Base-by-base conservation (phyloP, 306 rosid genomes). In the Cicer judaicum region DNA sequence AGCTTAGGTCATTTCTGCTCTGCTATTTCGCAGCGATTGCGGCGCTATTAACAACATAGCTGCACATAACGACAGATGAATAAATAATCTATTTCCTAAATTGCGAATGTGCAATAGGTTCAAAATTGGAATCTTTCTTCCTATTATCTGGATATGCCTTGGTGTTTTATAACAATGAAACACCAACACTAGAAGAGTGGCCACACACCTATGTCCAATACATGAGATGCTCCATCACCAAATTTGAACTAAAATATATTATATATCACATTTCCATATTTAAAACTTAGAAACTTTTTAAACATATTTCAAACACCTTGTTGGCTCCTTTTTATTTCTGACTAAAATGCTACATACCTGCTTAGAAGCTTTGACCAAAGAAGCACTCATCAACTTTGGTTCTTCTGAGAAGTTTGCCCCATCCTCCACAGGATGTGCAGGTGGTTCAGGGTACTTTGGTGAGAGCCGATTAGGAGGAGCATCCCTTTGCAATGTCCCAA, bases 401-500 rank as follows among this genome's bases (percentile, higher is more conserved):
- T 93, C 91, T 46, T 91, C 93, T 4, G 91, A 68, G 62, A 88
- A 80, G 50, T 65, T 88, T 2, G 84, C 24, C 4, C 78, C 78
- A 10, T 93, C 97, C 42, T 89, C 97, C 11, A 87, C 67, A 10
- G 88, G 84, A 43, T 83, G 88, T 0, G 88, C 57, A 1, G 97
- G 93, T 41, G 96, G 96, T 67, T 93, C 98, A 1, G 96, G 97
- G 78, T 93, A 93, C 65, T 82, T 87, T 54, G 88, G 89, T 5
- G 93, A 85, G 62, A 93, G 87, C 8, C 87, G 79, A 62, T 87
- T 91, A n/a, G 96, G 91, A 74, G 97, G 92, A 52, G 97, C 97
- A 62, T 93, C 98, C 76, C 98, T 89, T 81, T 93, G 98, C 62
- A 93, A 63, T 24, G 93, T 78, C 72, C 97, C 98, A 47, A 91